These are phyloP conservation scores for Licmophora abbreviata DNA, from an alignment of 108 stramenopile genomes.

Conservation along the genomic window DNA sequence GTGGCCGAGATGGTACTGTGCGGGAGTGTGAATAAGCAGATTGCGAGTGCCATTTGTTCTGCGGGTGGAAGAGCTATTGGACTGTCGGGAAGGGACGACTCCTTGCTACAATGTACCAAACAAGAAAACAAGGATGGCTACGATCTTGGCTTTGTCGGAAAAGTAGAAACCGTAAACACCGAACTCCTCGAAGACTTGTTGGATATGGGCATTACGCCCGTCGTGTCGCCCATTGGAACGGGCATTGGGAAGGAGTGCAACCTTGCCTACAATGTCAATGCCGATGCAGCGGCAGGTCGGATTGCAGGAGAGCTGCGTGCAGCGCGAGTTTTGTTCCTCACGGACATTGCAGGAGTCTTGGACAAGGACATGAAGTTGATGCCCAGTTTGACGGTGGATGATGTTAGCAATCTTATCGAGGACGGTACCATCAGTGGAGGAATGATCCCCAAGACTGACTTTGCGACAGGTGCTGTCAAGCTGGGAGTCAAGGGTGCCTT, in stretches of 20 bases:
- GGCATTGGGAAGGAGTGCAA: constrained; percentile 56
- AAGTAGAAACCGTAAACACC: constrained; percentile 81
- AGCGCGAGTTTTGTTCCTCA: constrained; percentile 85
- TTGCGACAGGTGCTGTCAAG: constrained; percentile 78
- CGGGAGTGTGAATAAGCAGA: constrained; percentile 90
- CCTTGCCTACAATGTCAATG: constrained; percentile 93
- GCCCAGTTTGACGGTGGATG: constrained; percentile 44
- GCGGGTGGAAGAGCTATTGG: constrained; percentile 86
- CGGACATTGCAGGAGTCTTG: constrained; percentile 94
- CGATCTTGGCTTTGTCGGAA: constrained; percentile 87
- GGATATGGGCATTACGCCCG: constrained; percentile 80
- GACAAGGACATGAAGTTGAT: constrained; percentile 87
- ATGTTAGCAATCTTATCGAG: constrained; percentile 69
- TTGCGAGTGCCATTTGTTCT: constrained; percentile 65
- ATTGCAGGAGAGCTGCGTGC: constrained; percentile 89
- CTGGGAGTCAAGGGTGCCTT: constrained; percentile 74
- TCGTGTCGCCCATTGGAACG: constrained; percentile 92
- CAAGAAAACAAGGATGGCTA: constrained; percentile 47
- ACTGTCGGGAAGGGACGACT: constrained; percentile 86
- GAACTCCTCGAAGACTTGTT: constrained; percentile 65
- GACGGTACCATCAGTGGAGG: constrained; percentile 94
- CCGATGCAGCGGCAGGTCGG: constrained; percentile 93
- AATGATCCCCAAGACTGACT: constrained; percentile 92
- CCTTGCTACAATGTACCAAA: constrained; percentile 72
- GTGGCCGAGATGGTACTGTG: constrained; percentile 97